phyloP scores from a whole-genome alignment of 345 rosid species.

The Bruguiera gymnorhiza region DNA sequence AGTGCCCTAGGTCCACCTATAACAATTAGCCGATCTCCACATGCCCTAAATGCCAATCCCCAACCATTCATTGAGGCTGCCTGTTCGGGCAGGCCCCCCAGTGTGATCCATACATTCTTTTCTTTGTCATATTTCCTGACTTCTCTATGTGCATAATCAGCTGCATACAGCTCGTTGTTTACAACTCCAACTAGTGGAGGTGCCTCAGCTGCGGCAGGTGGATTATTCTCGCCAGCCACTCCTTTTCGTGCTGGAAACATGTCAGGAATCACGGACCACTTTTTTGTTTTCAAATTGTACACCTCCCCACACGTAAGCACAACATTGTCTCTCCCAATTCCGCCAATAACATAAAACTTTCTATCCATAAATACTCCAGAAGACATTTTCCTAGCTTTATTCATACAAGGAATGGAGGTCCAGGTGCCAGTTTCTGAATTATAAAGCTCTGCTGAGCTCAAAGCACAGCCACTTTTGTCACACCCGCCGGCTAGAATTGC shows the following conservation, averaged over 20 bases:
- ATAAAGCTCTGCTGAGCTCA: slow-evolving; percentile 63
- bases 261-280: slow-evolving; percentile 58
- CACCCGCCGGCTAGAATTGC: slow-evolving; percentile 85
- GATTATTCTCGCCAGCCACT: slow-evolving; percentile 12
- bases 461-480: slow-evolving; percentile 46
- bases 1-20: slow-evolving; percentile 54
- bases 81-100: slow-evolving; percentile 56
- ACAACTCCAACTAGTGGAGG: slow-evolving; percentile 84
- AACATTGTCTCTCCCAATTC: slow-evolving; percentile 45
- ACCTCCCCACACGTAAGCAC: slow-evolving; percentile 59
- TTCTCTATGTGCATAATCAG: slow-evolving; percentile 49
- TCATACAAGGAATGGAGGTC: slow-evolving; percentile 58
- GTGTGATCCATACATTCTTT: slow-evolving; percentile 41
- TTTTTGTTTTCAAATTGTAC: slow-evolving; percentile 50
- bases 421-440: slow-evolving; percentile 55
- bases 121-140: slow-evolving; percentile 59
- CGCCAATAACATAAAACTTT: slow-evolving; percentile 77
- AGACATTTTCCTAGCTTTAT: slow-evolving; percentile 66
- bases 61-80: slow-evolving; percentile 67
- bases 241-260: slow-evolving; percentile 54
- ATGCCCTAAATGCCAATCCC: slow-evolving; percentile 83
- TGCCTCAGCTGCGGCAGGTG: slow-evolving; percentile 44
- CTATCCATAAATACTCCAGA: slow-evolving; percentile 79
- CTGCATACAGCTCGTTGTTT: slow-evolving; percentile 67
- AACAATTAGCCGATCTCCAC: slow-evolving; percentile 61